A percentile compares a stretch with the other conserved stretches of the same genome.
Conservation (phyloP, 1,284 basidiomycete genomes). For the Amylostereum areolatum region DNA sequence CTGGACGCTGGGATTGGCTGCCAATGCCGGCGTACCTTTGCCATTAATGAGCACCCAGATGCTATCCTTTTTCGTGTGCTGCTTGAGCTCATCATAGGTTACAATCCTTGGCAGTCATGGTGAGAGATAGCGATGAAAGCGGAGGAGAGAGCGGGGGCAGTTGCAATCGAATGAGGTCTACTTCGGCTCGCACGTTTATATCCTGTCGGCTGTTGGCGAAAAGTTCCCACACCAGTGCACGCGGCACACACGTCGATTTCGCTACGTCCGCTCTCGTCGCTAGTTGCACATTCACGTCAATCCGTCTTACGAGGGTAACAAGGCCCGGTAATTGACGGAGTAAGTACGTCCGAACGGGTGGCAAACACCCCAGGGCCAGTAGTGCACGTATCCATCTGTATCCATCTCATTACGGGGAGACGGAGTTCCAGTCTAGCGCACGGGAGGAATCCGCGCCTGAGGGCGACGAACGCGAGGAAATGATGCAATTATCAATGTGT, state of each 20-base stretch:
- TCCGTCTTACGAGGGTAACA: too few relatives aligned
- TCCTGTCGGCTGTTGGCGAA: slow-evolving; percentile 11
- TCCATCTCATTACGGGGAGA: too few relatives aligned
- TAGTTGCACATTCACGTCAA: too few relatives aligned
- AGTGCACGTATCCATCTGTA: too few relatives aligned
- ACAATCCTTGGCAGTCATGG: slow-evolving; percentile 47
- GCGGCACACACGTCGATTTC: neutral
- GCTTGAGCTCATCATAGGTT: slow-evolving; percentile 71
- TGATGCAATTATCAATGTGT: too few relatives aligned
- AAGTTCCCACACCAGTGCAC: slow-evolving; percentile 7
- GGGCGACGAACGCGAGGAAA: too few relatives aligned
- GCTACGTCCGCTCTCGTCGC: too few relatives aligned
- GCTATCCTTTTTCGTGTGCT: slow-evolving; percentile 67
- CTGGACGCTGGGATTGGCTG: slow-evolving; percentile 26
- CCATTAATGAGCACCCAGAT: slow-evolving; percentile 78
- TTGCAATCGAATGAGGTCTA: slow-evolving; percentile 12
- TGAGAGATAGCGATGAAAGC: slow-evolving; percentile 14
- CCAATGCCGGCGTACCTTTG: slow-evolving; percentile 54
- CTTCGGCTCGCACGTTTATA: slow-evolving; percentile 10
- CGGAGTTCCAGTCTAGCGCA: too few relatives aligned
- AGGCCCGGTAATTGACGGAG: too few relatives aligned
- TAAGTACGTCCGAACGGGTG: too few relatives aligned
- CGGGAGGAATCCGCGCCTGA: too few relatives aligned
- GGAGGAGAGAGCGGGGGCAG: slow-evolving; percentile 14
- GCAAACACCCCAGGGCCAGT: too few relatives aligned